Evolutionary conservation across 495 filamentous ascomycete genomes (phyloP).

Genomic region (Penicillium desertorum): DNA sequence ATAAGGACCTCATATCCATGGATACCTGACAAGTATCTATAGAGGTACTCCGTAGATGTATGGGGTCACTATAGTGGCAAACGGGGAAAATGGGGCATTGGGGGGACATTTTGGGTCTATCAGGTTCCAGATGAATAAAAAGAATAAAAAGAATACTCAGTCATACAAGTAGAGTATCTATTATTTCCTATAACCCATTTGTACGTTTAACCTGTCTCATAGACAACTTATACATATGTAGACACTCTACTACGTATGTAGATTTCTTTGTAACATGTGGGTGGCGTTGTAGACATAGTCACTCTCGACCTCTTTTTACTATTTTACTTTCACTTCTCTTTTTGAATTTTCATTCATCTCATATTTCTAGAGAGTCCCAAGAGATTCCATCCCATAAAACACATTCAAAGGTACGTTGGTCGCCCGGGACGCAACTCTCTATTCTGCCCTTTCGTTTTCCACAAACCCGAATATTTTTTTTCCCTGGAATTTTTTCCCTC

Average conservation of each 20-base stretch:
- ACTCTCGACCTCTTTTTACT: neutral
- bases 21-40: neutral
- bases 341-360: neutral
- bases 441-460: constrained; percentile 12
- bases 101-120: neutral
- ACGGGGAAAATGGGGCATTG: constrained; percentile 12
- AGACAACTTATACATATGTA: too few relatives aligned
- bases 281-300: constrained; percentile 5
- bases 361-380: neutral
- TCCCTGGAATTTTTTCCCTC: constrained; percentile 24
- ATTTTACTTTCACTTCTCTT: constrained; percentile 1
- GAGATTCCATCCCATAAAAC: neutral
- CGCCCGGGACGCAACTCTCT: neutral
- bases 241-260: too few relatives aligned
- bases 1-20: too few relatives aligned
- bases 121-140: constrained; percentile 8
- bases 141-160: neutral
- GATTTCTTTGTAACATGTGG: constrained; percentile 7
- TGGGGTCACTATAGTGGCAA: constrained; percentile 9
- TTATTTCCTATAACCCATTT: neutral
- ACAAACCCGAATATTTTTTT: constrained; percentile 23
- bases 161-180: neutral
- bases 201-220: neutral
- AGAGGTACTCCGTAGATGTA: neutral
- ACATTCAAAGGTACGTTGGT: constrained; percentile 9